Conservation (phyloP, 495 filamentous ascomycete genomes). For the Podospora bellae-mahoneyi region DNA sequence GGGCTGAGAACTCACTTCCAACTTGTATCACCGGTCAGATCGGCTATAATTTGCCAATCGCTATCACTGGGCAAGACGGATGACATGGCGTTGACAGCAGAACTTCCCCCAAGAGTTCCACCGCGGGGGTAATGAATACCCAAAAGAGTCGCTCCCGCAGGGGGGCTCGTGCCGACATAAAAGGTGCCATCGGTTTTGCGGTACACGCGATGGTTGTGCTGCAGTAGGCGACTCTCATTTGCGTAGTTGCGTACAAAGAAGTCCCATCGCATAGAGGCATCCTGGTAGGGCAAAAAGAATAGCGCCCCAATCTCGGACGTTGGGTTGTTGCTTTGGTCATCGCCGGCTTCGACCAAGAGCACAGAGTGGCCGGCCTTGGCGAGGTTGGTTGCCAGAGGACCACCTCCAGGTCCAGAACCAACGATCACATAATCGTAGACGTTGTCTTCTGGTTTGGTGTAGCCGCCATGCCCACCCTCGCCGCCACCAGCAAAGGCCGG, state of each 20-base stretch:
- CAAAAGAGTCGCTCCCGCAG: slow-evolving; percentile 33
- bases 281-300: slow-evolving; percentile 36
- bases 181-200: slow-evolving; percentile 37
- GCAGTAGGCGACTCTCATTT: slow-evolving; percentile 32
- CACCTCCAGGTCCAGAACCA: slow-evolving; percentile 62
- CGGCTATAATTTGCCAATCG: slow-evolving; percentile 32
- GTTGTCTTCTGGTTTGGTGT: slow-evolving; percentile 6
- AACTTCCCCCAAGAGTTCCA: slow-evolving; percentile 43
- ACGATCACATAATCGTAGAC: slow-evolving; percentile 63
- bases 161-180: slow-evolving; percentile 39
- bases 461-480: not conserved
- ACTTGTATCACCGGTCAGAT: slow-evolving; percentile 37
- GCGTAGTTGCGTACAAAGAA: slow-evolving; percentile 44
- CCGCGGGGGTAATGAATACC: slow-evolving; percentile 47
- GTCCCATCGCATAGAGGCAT: slow-evolving; percentile 43
- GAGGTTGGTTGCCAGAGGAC: slow-evolving; percentile 57
- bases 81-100: slow-evolving; percentile 42
- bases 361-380: slow-evolving; percentile 56
- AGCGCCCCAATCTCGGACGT: slow-evolving; percentile 34
- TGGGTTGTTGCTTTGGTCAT: slow-evolving; percentile 51
- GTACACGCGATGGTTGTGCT: slow-evolving; percentile 39
- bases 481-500: not conserved
- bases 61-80: slow-evolving; percentile 36
- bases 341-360: slow-evolving; percentile 61
- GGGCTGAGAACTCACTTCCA: slow-evolving; percentile 28